Conservation (phyloP, 1,284 basidiomycete species). For the Xerocomus minutiporus region DNA sequence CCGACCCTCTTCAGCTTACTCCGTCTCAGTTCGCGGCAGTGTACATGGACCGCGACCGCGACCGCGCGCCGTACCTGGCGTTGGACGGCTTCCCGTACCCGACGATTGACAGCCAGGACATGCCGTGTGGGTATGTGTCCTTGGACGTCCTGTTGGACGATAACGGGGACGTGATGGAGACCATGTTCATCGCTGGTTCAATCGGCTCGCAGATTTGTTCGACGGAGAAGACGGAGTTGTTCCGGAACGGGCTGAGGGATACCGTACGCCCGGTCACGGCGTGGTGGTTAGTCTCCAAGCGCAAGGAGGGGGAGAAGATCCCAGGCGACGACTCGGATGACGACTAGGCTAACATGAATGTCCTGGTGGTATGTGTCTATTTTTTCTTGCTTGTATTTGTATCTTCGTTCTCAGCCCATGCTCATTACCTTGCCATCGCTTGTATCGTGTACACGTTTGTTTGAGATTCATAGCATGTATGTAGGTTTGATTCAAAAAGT, state of each 20-base stretch:
- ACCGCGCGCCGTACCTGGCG: slow-evolving; percentile 24
- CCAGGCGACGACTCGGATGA: neutral
- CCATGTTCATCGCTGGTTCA: slow-evolving; percentile 39
- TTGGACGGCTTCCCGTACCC: slow-evolving; percentile 38
- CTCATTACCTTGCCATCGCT: neutral
- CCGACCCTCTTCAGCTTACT: slow-evolving; percentile 27
- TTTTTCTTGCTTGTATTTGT: neutral
- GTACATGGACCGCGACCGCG: slow-evolving; percentile 22
- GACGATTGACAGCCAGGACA: slow-evolving; percentile 26
- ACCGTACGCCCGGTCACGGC: slow-evolving; percentile 31
- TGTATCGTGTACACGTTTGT: neutral
- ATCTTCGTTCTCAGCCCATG: neutral
- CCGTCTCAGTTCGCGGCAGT: slow-evolving; percentile 28
- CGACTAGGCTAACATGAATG: neutral
- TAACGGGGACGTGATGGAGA: slow-evolving; percentile 30
- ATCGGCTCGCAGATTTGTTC: slow-evolving; percentile 35
- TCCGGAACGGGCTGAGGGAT: slow-evolving; percentile 28
- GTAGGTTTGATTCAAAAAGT: neutral
- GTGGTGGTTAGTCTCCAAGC: slow-evolving; percentile 31
- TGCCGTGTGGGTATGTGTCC: slow-evolving; percentile 37
- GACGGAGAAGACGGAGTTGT: slow-evolving; percentile 30
- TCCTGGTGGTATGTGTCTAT: neutral
- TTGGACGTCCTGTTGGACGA: slow-evolving; percentile 39
- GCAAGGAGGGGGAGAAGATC: neutral
- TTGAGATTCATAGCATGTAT: neutral